Evolutionary conservation across 2,329 filamentous ascomycete species (phyloP), one percentile per base, ranked within the genome.

Genomic region (Bertia moriformis): DNA sequence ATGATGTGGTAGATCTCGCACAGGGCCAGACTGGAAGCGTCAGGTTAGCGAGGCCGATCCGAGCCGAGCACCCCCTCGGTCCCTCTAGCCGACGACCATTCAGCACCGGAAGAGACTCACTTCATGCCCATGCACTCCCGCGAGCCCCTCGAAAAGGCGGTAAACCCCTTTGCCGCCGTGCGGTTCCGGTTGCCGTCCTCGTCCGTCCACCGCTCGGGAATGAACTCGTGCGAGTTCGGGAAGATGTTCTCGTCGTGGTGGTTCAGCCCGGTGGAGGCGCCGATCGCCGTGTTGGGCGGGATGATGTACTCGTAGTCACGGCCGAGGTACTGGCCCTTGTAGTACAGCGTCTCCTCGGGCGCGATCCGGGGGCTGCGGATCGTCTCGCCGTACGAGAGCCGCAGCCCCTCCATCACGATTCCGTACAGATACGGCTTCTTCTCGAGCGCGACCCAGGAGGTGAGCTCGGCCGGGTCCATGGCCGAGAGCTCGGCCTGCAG

Each of bases 61-160:
- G n/a, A n/a, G n/a, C n/a, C n/a, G n/a, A n/a, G n/a, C n/a, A n/a
- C n/a, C n/a, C n/a, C n/a, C n/a, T n/a, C n/a, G n/a, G n/a, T n/a
- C n/a, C n/a, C n/a, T n/a, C n/a, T n/a, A n/a, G n/a, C n/a, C n/a
- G n/a, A n/a, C n/a, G n/a, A n/a, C n/a, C n/a, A n/a, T n/a, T n/a
- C n/a, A n/a, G n/a, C n/a, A n/a, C n/a, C n/a, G 22, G 18, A 5
- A 30, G 4, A 27, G 18, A 42, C 50, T 45, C 43, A 58, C 54
- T 59, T 56, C 42, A 52, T 51, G 14, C 65, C 63, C 3, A 67
- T 48, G 40, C 65, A 67, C n/a, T 50, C 50, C 13, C 63, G 46
- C 3, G 53, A 51, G 2, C 61, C 64, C 38, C 57, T 62, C 3
- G 55, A 58, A 43, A 67, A 67, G 1, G 59, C 40, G 13, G 65